phyloP scores from a whole-genome alignment of 371 early-diverging fungal genomes.

The Entomophthora muscae region DNA sequence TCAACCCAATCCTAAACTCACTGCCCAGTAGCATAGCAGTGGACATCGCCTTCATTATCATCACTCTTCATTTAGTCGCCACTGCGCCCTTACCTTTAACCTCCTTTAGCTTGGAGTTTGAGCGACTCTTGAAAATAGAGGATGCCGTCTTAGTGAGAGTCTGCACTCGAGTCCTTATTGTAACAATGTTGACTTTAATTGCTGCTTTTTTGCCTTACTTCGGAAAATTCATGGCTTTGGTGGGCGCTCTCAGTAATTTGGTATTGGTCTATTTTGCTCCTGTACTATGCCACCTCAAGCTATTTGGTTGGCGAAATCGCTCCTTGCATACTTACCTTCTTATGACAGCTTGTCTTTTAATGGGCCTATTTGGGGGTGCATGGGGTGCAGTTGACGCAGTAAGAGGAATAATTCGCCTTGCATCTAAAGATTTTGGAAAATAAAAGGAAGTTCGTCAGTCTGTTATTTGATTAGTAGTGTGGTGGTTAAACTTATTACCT shows the following conservation, averaged over 20 bases:
- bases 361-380: too few species aligned
- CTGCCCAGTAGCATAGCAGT: slow-evolving; percentile 43
- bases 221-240: slow-evolving; percentile 56
- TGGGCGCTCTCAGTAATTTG: slow-evolving; percentile 63
- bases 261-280: slow-evolving; percentile 68
- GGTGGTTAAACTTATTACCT: too few species aligned
- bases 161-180: slow-evolving; percentile 31
- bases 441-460: too few species aligned
- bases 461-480: too few species aligned
- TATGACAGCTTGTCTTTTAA: too few species aligned
- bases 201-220: slow-evolving; percentile 62
- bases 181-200: slow-evolving; percentile 24
- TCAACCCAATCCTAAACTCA: slow-evolving; percentile 46
- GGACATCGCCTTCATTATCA: slow-evolving; percentile 43
- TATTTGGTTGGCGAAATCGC: slow-evolving; percentile 35
- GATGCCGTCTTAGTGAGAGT: slow-evolving; percentile 35
- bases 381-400: too few species aligned
- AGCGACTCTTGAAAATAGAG: slow-evolving; percentile 15
- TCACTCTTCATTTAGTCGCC: slow-evolving; percentile 61
- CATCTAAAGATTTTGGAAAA: too few species aligned
- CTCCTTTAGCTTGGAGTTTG: slow-evolving; percentile 51
- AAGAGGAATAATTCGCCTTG: too few species aligned
- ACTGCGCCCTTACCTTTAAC: slow-evolving; percentile 65
- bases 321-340: background rate
- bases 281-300: slow-evolving; percentile 48